Percentiles rank a stretch among this genome's conserved stretches.
Conservation (phyloP, 208 protist species). For the Leishmania guyanensis region DNA sequence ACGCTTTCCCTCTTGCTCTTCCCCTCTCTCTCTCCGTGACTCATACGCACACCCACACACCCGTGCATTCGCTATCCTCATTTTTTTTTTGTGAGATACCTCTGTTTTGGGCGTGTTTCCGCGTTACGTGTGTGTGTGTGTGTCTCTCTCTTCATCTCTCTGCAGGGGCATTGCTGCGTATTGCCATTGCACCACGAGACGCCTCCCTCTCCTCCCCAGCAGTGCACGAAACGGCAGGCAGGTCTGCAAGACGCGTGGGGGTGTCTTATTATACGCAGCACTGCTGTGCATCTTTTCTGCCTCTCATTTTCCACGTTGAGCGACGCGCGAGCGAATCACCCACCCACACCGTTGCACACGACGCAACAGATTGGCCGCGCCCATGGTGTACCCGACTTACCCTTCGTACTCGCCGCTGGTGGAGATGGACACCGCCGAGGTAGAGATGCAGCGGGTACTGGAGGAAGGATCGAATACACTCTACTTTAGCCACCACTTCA, state of each 20-base stretch:
- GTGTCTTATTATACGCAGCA: neutral
- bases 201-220: neutral
- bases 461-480: slow-evolving; percentile 49
- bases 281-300: neutral
- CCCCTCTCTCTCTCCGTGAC: neutral
- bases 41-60: neutral
- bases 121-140: neutral
- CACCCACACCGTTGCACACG: neutral
- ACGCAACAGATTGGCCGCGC: neutral
- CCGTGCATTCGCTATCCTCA: neutral
- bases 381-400: slow-evolving; percentile 11
- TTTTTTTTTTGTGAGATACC: no score
- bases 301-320: neutral
- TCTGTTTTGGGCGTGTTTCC: no score
- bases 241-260: neutral
- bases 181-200: neutral
- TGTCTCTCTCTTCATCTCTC: neutral
- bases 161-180: neutral
- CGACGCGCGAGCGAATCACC: neutral
- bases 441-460: slow-evolving; percentile 47
- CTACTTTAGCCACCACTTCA: slow-evolving; percentile 41
- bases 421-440: slow-evolving; percentile 25
- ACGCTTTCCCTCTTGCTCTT: neutral
- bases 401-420: slow-evolving; percentile 1
- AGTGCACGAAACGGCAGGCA: neutral